These are phyloP conservation scores for Ceratobasidium sp. DNA, from an alignment of 1,284 basidiomycete species.

Conservation along the genomic window DNA sequence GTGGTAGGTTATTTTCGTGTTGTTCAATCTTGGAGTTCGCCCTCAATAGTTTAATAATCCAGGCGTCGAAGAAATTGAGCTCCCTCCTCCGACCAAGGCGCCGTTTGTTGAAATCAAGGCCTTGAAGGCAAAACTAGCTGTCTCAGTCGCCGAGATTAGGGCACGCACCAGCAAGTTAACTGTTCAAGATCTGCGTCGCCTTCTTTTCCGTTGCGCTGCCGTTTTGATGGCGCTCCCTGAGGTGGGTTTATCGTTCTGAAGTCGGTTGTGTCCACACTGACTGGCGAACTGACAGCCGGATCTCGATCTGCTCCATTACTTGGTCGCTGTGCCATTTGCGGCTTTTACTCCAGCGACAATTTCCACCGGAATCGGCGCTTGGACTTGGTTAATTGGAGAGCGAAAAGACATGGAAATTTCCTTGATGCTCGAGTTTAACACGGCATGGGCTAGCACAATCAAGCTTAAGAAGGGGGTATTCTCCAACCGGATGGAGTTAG, in stretches of 20 bases:
- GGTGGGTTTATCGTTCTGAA: constrained; percentile 59
- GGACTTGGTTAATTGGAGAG: constrained; percentile 96
- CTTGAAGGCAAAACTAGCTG: constrained; percentile 75
- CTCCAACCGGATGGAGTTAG: constrained; percentile 81
- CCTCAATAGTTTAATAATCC: background rate
- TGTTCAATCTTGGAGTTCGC: background rate
- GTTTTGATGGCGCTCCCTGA: constrained; percentile 75
- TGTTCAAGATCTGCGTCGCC: constrained; percentile 82
- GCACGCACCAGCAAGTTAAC: constrained; percentile 76
- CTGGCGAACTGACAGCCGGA: constrained; percentile 68
- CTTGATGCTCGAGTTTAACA: constrained; percentile 86
- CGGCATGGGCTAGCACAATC: constrained; percentile 89
- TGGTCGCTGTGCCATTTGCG: constrained; percentile 90
- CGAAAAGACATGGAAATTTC: constrained; percentile 79
- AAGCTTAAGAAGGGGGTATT: constrained; percentile 84
- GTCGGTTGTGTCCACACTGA: background rate
- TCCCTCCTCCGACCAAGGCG: constrained; percentile 65
- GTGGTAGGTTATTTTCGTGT: constrained; percentile 57
- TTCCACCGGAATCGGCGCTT: constrained; percentile 89
- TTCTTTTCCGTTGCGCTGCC: constrained; percentile 90
- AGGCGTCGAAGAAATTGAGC: constrained; percentile 63
- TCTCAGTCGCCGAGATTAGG: constrained; percentile 74
- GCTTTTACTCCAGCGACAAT: constrained; percentile 90
- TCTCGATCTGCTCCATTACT: constrained; percentile 85
- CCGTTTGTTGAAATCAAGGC: constrained; percentile 69